Base-by-base conservation (phyloP, 352 stramenopile genomes). In the Globisporangium radiosum region DNA sequence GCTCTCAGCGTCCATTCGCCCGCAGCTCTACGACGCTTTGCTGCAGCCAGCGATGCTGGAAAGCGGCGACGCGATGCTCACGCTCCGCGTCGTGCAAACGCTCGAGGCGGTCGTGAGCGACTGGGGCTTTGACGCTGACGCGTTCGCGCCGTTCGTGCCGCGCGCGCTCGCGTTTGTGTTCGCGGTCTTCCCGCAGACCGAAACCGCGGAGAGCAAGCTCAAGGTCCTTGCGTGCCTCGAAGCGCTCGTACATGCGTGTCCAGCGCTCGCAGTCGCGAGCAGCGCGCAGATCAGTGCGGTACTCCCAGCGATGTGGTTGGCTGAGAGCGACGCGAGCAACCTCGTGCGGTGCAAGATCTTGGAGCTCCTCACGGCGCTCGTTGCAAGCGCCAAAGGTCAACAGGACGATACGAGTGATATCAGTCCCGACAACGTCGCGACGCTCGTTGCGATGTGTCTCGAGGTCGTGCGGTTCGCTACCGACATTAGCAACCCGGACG, bases 301-400 rank as follows among this genome's bases (percentile, higher is more conserved):
- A 1, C 64, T 94, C 39, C 77, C 85, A n/a, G 57, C 72, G 0
- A 83, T 94, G 40, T 94, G 85, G 86, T 63, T 75, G 7, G 73
- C 75, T 19, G 80, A 88, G 38, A 80, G 76, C 57, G 82, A 92
- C 10, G 75, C 81, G 19, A 83, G 82, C 60, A 93, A 92, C 66
- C 68, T 94, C 54, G 78, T 94, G 13, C 83, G 85, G 5, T 74
- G 82, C 2, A 92, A 92, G 66, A 89, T 94, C 52, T 65, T 95
- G 8, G 81, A 89, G 69, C 69, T 94, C 9, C 70, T 95, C 40
- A 58, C 73, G 9, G 82, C 84, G 58, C 64, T 92, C 52, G 61
- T 91, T n/a, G 11, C 40, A 11, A 44, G 40, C 36, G 76, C 90
- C 43, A 85, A 83, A 48, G 72, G 83, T 52, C 64, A 63, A 10